Percentiles rank a stretch among this genome's conserved stretches.
Conservation (phyloP, 2,329 filamentous ascomycete species). For the Ceratocystis ficicola region DNA sequence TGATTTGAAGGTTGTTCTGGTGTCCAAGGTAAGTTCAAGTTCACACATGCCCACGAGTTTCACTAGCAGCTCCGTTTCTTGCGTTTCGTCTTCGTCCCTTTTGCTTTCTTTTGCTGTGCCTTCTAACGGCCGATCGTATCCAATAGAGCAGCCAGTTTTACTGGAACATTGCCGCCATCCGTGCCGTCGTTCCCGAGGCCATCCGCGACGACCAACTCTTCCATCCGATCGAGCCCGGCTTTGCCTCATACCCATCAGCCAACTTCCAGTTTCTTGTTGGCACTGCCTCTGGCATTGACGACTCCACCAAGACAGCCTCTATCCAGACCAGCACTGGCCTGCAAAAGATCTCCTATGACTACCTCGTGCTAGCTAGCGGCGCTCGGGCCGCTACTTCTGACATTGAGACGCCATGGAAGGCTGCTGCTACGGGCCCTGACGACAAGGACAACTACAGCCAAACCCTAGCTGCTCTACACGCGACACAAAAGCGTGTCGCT, state of each 20-base stretch:
- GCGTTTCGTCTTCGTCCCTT: not conserved
- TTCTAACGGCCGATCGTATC: not conserved
- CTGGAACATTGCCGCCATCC: constrained; percentile 46
- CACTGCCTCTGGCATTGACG: constrained; percentile 34
- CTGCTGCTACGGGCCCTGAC: constrained; percentile 27
- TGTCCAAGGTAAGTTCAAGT: constrained; percentile 39
- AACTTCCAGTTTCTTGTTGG: constrained; percentile 43
- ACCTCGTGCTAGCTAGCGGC: constrained; percentile 47
- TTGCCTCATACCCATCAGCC: constrained; percentile 39
- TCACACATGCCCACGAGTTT: not conserved
- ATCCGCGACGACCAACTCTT: constrained; percentile 41
- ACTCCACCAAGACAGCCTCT: constrained; percentile 32
- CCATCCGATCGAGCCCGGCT: constrained; percentile 38
- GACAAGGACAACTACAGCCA: constrained; percentile 33
- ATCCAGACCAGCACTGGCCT: constrained; percentile 25
- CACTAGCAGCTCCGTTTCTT: not conserved
- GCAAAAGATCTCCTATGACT: constrained; percentile 38
- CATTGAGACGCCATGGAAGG: constrained; percentile 41
- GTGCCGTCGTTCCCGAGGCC: constrained; percentile 41
- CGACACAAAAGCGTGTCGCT: constrained; percentile 33
- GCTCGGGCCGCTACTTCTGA: constrained; percentile 31
- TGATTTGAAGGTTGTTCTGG: constrained; percentile 42
- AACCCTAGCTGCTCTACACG: constrained; percentile 32
- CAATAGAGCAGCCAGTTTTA: constrained; percentile 45
- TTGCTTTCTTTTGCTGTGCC: not conserved